Percentiles rank a stretch among this genome's conserved stretches.
phyloP scores from a whole-genome alignment of 2,329 filamentous ascomycete genomes.

The Microascus cirrosus region DNA sequence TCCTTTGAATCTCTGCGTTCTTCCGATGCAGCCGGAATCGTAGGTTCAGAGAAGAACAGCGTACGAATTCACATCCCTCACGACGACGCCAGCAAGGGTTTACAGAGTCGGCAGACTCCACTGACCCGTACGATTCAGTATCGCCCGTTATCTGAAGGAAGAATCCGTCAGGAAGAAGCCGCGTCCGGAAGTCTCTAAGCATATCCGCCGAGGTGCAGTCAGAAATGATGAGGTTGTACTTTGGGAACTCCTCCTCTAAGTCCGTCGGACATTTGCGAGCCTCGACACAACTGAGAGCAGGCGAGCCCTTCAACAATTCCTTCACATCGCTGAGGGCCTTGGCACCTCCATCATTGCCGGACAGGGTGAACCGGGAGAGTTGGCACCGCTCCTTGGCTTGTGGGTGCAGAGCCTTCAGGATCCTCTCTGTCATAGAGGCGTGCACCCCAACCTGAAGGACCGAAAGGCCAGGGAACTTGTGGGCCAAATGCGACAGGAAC shows the following conservation, averaged over 20 bases:
- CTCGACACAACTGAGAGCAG: slow-evolving; percentile 16
- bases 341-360: slow-evolving; percentile 7
- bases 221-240: slow-evolving; percentile 22
- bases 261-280: slow-evolving; percentile 8
- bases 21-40: neutral
- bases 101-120: too few relatives aligned
- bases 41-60: neutral
- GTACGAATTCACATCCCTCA: neutral
- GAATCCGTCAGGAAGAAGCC: slow-evolving; percentile 17
- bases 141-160: slow-evolving; percentile 11
- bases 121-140: too few relatives aligned
- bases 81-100: neutral
- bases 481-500: slow-evolving; percentile 20
- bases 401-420: slow-evolving; percentile 16
- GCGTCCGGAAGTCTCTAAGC: slow-evolving; percentile 4
- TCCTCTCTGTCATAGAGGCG: slow-evolving; percentile 7
- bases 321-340: slow-evolving; percentile 4
- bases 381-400: slow-evolving; percentile 14
- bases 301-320: slow-evolving; percentile 7
- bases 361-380: slow-evolving; percentile 21
- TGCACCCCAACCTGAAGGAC: slow-evolving; percentile 26
- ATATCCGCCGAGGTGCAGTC: neutral
- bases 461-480: slow-evolving; percentile 25
- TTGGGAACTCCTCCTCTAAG: slow-evolving; percentile 10
- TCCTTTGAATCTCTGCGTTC: neutral